Percentiles rank a stretch among this genome's conserved stretches.
phyloP scores from a whole-genome alignment of 257 asterid species.

The Ophiorrhiza pumila region DNA sequence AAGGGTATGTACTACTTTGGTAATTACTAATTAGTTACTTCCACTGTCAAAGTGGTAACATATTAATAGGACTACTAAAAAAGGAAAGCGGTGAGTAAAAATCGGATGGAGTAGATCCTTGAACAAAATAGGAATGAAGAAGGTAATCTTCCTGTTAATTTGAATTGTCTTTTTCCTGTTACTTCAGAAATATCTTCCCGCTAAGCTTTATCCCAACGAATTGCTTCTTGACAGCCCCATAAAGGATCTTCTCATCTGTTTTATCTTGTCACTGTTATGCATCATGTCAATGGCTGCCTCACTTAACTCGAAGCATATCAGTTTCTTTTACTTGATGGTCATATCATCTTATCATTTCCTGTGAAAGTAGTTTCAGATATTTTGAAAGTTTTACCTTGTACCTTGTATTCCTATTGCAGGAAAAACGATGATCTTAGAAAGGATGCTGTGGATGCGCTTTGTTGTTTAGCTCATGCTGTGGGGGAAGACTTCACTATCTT shows the following conservation, averaged over 20 bases:
- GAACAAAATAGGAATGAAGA: not conserved
- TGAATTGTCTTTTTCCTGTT: not conserved
- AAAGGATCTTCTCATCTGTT: not conserved
- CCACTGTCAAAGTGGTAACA: not conserved
- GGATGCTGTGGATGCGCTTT: slow-evolving; percentile 92
- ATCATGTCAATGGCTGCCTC: not conserved
- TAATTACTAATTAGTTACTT: not conserved
- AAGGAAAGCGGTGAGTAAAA: not conserved
- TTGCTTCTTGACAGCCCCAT: not conserved
- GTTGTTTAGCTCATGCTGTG: slow-evolving; percentile 93
- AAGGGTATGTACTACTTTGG: not conserved
- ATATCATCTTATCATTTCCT: not conserved
- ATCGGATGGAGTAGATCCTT: not conserved
- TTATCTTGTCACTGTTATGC: not conserved
- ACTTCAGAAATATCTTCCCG: not conserved
- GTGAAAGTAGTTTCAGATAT: not conserved
- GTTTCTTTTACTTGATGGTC: not conserved
- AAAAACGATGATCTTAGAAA: slow-evolving; percentile 83
- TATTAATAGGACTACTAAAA: not conserved
- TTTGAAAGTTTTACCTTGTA: not conserved
- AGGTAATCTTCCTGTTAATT: not conserved
- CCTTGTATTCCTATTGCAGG: slow-evolving; percentile 42
- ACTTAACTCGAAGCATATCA: not conserved
- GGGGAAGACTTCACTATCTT: slow-evolving; percentile 96
- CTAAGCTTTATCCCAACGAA: not conserved